Percentiles rank a stretch among this genome's conserved stretches.
phyloP scores from a whole-genome alignment of 2,329 filamentous ascomycete genomes.

The Diaporthe longicolla region DNA sequence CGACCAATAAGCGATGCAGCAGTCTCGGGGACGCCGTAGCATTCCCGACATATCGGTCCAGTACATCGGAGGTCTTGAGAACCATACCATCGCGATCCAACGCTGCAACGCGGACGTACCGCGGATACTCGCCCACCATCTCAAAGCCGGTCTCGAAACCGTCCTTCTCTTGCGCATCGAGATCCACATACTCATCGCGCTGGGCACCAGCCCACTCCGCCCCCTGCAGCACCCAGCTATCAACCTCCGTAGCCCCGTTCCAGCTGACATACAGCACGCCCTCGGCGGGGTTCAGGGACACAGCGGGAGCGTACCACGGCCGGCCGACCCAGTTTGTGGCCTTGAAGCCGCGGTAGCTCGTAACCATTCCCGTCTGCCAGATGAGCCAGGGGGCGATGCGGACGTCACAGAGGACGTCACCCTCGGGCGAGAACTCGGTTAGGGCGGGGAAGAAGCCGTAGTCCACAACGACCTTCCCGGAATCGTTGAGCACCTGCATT shows the following conservation, averaged over 20 bases:
- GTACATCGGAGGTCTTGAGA: slow-evolving; percentile 38
- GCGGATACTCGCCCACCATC: slow-evolving; percentile 36
- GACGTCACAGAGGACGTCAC: slow-evolving; percentile 44
- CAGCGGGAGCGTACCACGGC: slow-evolving; percentile 37
- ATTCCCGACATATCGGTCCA: slow-evolving; percentile 42
- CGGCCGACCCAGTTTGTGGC: slow-evolving; percentile 41
- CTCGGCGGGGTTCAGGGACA: slow-evolving; percentile 31
- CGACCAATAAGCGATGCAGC: not conserved
- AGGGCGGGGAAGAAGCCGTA: slow-evolving; percentile 43
- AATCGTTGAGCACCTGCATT: slow-evolving; percentile 32
- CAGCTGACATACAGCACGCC: slow-evolving; percentile 44
- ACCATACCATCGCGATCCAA: slow-evolving; percentile 39
- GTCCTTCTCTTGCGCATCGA: slow-evolving; percentile 38
- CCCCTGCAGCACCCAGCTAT: slow-evolving; percentile 42
- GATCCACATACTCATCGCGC: slow-evolving; percentile 30
- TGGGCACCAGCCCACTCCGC: slow-evolving; percentile 35
- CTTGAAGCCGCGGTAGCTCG: slow-evolving; percentile 45
- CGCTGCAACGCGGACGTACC: slow-evolving; percentile 41
- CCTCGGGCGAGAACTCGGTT: slow-evolving; percentile 41
- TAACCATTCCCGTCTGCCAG: slow-evolving; percentile 42
- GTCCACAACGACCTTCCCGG: slow-evolving; percentile 40
- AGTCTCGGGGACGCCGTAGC: not conserved
- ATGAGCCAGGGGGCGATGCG: slow-evolving; percentile 42
- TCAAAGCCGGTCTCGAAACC: slow-evolving; percentile 41
- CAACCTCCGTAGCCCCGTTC: slow-evolving; percentile 44